Evolutionary conservation across 1,284 basidiomycete genomes (phyloP).

Genomic region (Polyporus tsugae): DNA sequence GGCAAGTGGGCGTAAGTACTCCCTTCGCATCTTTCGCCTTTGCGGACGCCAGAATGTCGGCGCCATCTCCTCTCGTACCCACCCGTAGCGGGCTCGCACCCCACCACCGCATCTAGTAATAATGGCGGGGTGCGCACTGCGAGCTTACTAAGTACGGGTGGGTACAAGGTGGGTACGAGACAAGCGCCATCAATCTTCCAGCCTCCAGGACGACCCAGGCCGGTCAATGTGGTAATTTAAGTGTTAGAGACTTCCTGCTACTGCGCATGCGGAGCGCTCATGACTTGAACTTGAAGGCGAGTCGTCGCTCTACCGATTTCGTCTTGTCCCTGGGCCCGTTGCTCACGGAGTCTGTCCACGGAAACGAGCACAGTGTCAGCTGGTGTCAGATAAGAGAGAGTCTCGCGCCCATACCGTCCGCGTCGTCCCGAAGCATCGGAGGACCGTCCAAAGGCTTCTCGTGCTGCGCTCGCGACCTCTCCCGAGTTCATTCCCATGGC

Average conservation of each 20-base stretch:
- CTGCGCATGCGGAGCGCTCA: not conserved
- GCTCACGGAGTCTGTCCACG: not conserved
- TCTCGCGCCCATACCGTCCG: not conserved
- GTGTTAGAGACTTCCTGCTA: not conserved
- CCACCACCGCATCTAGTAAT: no score
- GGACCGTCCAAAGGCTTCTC: not conserved
- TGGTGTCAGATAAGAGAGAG: not conserved
- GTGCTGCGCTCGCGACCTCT: not conserved
- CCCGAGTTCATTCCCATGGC: not conserved
- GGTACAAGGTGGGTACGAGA: no score
- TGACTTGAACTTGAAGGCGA: not conserved
- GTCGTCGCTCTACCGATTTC: not conserved
- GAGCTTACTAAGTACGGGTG: no score
- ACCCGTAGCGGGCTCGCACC: no score
- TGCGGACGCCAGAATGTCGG: not conserved
- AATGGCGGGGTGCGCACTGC: no score
- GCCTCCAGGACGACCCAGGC: not conserved
- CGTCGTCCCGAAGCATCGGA: not conserved
- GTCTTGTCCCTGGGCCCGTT: not conserved
- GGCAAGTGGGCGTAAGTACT: not conserved
- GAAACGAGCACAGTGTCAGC: not conserved
- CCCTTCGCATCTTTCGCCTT: not conserved
- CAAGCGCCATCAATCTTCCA: not conserved
- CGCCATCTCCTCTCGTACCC: not conserved
- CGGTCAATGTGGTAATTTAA: not conserved